Conservation (phyloP, 805 yeast genomes). For the Starmera pachycereana region DNA sequence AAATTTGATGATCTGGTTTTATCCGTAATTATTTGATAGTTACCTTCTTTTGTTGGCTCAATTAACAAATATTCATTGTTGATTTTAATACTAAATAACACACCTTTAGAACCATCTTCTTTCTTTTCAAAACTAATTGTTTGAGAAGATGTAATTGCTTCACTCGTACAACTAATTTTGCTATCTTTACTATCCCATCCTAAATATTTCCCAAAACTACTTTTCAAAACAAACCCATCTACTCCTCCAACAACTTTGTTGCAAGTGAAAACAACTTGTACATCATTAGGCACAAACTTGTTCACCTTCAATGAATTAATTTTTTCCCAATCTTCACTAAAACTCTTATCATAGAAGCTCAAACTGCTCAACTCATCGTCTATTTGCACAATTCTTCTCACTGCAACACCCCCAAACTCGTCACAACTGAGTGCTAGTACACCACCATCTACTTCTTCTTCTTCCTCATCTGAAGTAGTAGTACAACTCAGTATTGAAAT, state of each 20-base stretch:
- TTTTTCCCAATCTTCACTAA: background rate
- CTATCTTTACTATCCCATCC: constrained; percentile 10
- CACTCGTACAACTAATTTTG: constrained; percentile 16
- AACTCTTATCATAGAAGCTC: constrained; percentile 5
- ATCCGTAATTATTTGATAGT: background rate
- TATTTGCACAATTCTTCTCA: background rate
- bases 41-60: background rate
- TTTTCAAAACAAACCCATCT: constrained; percentile 18
- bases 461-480: background rate
- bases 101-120: constrained; percentile 4
- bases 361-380: background rate
- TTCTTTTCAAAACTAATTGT: constrained; percentile 15
- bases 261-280: constrained; percentile 23
- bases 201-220: constrained; percentile 19
- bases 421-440: constrained; percentile 1
- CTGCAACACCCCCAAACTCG: constrained; percentile 1
- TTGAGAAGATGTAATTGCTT: constrained; percentile 24
- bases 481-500: constrained; percentile 12
- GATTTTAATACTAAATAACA: constrained; percentile 14
- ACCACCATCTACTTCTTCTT: background rate
- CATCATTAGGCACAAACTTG: constrained; percentile 19
- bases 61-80: constrained; percentile 6
- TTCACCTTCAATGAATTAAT: constrained; percentile 1
- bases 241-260: constrained; percentile 1
- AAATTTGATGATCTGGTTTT: constrained; percentile 1